Conservation (phyloP, 306 rosid species). For the Castanea sativa region DNA sequence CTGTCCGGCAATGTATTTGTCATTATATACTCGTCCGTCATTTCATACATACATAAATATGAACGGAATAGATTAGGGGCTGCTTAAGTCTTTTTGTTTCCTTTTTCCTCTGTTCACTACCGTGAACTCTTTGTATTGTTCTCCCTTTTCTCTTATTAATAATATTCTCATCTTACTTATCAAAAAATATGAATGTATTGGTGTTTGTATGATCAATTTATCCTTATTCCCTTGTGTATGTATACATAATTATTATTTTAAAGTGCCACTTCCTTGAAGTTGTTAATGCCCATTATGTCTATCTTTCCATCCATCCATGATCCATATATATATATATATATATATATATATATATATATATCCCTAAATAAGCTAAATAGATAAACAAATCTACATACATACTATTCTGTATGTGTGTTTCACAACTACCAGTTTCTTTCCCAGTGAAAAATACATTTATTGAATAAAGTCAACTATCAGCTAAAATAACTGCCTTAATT, state of each 20-base stretch:
- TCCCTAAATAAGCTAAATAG: neutral
- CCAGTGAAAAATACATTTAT: neutral
- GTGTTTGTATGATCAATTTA: neutral
- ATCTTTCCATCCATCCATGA: neutral
- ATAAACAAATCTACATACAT: neutral
- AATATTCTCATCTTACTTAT: too few species aligned
- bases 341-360: too few species aligned
- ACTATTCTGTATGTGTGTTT: neutral
- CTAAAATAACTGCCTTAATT: constrained; percentile 14
- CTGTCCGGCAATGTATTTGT: neutral
- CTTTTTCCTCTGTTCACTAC: too few species aligned
- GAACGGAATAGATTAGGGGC: too few species aligned
- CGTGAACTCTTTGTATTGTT: too few species aligned
- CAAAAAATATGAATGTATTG: neutral
- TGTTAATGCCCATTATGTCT: neutral
- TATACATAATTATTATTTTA: neutral
- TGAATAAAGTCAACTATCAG: constrained; percentile 6
- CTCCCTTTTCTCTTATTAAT: too few species aligned
- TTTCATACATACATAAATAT: neutral
- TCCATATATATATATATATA: too few species aligned
- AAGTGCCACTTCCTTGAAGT: neutral
- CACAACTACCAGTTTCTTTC: neutral
- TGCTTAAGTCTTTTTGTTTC: too few species aligned
- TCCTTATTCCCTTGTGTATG: neutral
- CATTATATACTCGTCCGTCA: neutral